phyloP scores from a whole-genome alignment of 2,329 filamentous ascomycete species.

The Amesomyces nigricolor region DNA sequence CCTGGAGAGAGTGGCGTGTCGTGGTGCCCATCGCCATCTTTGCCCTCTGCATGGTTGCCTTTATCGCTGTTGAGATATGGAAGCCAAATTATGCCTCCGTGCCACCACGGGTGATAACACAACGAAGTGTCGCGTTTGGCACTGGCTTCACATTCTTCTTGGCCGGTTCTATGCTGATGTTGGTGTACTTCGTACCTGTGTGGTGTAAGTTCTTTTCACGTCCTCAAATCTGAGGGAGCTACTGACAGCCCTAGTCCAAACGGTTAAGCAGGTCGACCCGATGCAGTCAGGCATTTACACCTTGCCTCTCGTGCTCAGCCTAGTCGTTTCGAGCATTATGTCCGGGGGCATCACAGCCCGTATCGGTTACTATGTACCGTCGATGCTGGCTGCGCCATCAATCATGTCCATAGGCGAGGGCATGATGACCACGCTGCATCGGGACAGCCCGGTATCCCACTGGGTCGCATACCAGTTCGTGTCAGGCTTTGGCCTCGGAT shows the following conservation, averaged over 20 bases:
- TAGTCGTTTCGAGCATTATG: conserved; percentile 47
- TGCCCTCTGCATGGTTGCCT: conserved; percentile 40
- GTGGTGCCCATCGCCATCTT: conserved; percentile 50
- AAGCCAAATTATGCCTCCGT: conserved; percentile 53
- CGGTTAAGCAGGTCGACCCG: conserved; percentile 47
- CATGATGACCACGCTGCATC: conserved; percentile 51
- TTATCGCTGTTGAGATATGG: conserved; percentile 47
- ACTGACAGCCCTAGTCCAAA: conserved; percentile 41
- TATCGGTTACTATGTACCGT: conserved; percentile 55
- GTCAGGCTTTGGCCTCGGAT: conserved; percentile 52
- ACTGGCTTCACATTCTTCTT: conserved; percentile 43
- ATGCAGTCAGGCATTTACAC: conserved; percentile 53
- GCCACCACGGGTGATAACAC: conserved; percentile 48
- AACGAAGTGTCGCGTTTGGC: conserved; percentile 49
- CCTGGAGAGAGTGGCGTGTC: conserved; percentile 48
- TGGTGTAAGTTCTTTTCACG: conserved; percentile 42
- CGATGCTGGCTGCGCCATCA: conserved; percentile 47
- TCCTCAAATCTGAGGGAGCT: neutral
- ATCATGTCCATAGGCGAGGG: conserved; percentile 50
- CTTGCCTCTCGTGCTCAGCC: conserved; percentile 50
- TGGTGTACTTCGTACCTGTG: conserved; percentile 49
- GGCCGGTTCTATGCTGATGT: conserved; percentile 47
- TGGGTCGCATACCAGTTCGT: conserved; percentile 59
- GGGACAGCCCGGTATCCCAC: conserved; percentile 40
- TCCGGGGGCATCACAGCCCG: conserved; percentile 45